phyloP scores from a whole-genome alignment of 352 stramenopile species.

The Phytophthora constricta region DNA sequence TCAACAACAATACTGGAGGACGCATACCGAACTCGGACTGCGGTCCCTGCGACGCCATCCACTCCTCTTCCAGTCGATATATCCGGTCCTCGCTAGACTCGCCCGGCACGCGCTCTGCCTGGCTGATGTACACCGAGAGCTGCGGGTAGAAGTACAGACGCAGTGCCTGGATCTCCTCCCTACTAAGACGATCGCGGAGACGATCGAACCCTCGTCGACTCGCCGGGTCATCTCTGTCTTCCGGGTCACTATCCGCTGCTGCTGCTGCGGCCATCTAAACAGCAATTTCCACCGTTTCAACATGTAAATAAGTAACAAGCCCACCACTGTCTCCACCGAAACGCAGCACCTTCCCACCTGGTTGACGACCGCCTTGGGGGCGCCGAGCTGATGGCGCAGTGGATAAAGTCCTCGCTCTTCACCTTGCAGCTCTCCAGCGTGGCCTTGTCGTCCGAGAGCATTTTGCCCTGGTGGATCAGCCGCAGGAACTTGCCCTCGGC shows the following conservation, averaged over 20 bases:
- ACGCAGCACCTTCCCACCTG: constrained; percentile 57
- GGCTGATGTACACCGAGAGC: constrained; percentile 84
- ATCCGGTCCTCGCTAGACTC: constrained; percentile 89
- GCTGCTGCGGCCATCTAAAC: constrained; percentile 22
- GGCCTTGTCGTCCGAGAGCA: constrained; percentile 86
- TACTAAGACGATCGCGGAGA: constrained; percentile 80
- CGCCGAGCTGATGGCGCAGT: constrained; percentile 84
- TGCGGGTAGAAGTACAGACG: constrained; percentile 90
- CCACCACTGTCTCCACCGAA: too few relatives aligned
- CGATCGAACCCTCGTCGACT: constrained; percentile 77
- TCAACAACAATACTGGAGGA: background rate
- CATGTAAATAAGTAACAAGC: too few relatives aligned
- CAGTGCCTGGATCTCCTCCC: constrained; percentile 86
- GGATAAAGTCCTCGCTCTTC: constrained; percentile 86
- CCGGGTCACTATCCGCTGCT: constrained; percentile 44
- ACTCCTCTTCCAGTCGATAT: constrained; percentile 89
- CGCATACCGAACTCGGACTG: constrained; percentile 87
- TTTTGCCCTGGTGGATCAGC: constrained; percentile 89
- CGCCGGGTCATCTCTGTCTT: constrained; percentile 68
- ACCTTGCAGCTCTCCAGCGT: constrained; percentile 77
- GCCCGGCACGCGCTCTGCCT: constrained; percentile 73
- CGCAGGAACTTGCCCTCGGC: constrained; percentile 87
- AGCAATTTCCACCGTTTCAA: background rate
- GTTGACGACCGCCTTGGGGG: constrained; percentile 81
- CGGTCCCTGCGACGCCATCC: constrained; percentile 87